Base-by-base conservation (phyloP, 2,329 filamentous ascomycete species). In the Fusarium hostae region DNA sequence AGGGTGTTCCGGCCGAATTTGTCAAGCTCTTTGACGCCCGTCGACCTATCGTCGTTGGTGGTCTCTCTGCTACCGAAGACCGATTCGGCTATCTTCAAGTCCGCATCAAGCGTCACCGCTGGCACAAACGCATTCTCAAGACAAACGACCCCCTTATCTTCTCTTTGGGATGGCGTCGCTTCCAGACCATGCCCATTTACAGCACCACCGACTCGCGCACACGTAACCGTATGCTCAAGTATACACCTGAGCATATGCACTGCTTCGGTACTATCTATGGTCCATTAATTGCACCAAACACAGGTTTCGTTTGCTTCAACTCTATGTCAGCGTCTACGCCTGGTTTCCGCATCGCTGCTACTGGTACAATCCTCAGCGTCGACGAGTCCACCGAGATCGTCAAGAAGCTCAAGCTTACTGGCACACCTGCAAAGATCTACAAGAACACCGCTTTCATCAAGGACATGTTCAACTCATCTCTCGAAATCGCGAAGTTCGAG, bases 101-200 rank as follows among this genome's bases (percentile, higher is more conserved):
- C 63, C 91, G 97, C 55, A 97, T 99, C 85, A 99, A 99, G 88
- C 89, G 94, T 59, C 96, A 99, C 81, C 88, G 96, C 73, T 99
- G 97, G 97, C 96, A 99, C 85, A 98, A 98, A 88, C 97, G 96
- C 86, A 98, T 98, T 75, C 87, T 99, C 74, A 99, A 99, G 86
- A 98, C 94, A 37, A 97, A 97, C 79, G 96, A 99, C 78, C 97
- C 96, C 20, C 87, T 99, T 56, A 97, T 99, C 79, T 96, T 99
- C 85, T 98, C 95, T 4, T 87, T 99, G 45, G 96, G 96, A 44
- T 99, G 96, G 96, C 89, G 96, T 55, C 89, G 96, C 67, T 99
- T 99, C 86, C 96, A 98, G 82, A 91, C 92, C 9, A 86, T 96
- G 74, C 95, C 95, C 22, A 90, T 98, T 66, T 99, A 98, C 88